Conservation (phyloP, 148 eudicot species). For the Diospyros lotus region DNA sequence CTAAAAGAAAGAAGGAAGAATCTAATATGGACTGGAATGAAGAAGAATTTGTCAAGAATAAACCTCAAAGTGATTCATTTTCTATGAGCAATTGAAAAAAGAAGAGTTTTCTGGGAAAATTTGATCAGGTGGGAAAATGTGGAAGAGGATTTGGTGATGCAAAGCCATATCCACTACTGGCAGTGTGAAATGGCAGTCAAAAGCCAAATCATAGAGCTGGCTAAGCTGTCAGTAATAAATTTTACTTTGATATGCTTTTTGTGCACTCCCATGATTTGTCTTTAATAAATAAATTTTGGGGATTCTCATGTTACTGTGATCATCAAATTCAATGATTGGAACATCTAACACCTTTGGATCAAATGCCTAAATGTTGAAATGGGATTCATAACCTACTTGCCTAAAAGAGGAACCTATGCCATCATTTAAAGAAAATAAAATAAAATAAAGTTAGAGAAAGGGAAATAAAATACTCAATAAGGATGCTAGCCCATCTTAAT, state of each 20-base stretch:
- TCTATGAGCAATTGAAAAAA: not conserved
- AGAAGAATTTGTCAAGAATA: not conserved
- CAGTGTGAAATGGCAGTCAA: not conserved
- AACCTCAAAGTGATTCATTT: not conserved
- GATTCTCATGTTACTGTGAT: constrained; percentile 28
- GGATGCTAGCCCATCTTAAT: too few relatives aligned
- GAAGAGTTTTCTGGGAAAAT: too few relatives aligned
- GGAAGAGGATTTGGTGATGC: too few relatives aligned
- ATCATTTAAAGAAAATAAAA: not conserved
- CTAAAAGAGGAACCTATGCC: constrained; percentile 8
- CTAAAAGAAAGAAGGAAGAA: too few relatives aligned
- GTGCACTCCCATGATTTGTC: constrained; percentile 13
- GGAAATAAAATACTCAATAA: too few relatives aligned
- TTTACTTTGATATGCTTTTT: constrained; percentile 17
- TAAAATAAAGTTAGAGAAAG: too few relatives aligned
- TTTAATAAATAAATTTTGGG: not conserved
- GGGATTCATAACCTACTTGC: not conserved
- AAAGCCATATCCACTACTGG: too few relatives aligned
- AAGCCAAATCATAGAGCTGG: not conserved
- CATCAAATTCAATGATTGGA: constrained; percentile 29
- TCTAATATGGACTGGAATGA: not conserved
- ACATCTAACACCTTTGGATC: constrained; percentile 22
- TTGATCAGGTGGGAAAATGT: not conserved
- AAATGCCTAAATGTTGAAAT: constrained; percentile 13
- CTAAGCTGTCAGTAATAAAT: constrained; percentile 10